Evolutionary conservation across 2,329 filamentous ascomycete species (phyloP).

Genomic region (Raffaelea ambrosiae): DNA sequence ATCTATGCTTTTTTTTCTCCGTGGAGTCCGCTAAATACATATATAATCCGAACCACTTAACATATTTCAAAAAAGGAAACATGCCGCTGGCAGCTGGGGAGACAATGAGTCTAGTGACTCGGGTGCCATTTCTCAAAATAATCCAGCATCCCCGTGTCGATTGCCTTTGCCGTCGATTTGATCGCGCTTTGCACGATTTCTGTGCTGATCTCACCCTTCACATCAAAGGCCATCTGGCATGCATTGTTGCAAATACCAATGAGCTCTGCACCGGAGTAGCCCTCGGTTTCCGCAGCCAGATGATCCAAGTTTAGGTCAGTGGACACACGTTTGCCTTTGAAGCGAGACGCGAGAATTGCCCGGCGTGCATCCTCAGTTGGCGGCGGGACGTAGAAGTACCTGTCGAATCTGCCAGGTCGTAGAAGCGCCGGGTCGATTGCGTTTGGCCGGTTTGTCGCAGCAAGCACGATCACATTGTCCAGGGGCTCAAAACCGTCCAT

Average conservation of each 20-base stretch:
- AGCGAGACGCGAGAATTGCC: constrained; percentile 61
- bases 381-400: constrained; percentile 76
- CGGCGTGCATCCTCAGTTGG: constrained; percentile 64
- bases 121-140: too few relatives aligned
- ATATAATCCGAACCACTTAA: too few relatives aligned
- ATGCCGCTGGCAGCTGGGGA: too few relatives aligned
- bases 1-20: too few relatives aligned
- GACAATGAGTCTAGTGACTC: too few relatives aligned
- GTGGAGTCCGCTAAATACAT: too few relatives aligned
- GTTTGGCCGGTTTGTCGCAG: constrained; percentile 86
- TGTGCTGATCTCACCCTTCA: too few relatives aligned
- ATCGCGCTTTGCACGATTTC: too few relatives aligned
- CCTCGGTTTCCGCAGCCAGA: constrained; percentile 59
- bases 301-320: constrained; percentile 56
- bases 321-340: constrained; percentile 35
- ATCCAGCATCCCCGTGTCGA: too few relatives aligned
- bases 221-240: too few relatives aligned
- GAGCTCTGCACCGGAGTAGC: constrained; percentile 82
- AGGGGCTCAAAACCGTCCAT: constrained; percentile 91
- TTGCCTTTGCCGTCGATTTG: too few relatives aligned
- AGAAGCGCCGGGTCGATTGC: constrained; percentile 78
- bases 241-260: constrained; percentile 37
- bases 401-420: constrained; percentile 77
- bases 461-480: constrained; percentile 76
- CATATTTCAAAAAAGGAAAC: too few relatives aligned